Evolutionary conservation across 108 stramenopile genomes (phyloP).

Genomic region (Cyclotella sp.): DNA sequence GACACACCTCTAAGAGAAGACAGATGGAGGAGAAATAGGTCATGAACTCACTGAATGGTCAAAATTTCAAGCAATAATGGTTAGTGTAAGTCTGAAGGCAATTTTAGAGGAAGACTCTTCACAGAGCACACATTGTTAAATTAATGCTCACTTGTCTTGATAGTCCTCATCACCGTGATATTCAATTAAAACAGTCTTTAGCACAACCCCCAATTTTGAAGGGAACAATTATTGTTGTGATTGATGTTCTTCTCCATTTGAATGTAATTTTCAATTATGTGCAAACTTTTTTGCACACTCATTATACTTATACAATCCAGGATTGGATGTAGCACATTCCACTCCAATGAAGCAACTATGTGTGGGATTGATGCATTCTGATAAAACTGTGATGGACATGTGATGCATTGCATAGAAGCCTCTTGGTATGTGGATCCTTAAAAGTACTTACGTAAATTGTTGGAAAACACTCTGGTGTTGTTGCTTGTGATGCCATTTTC

Average conservation of each 20-base stretch:
- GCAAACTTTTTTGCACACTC: neutral
- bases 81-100: no score
- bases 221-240: neutral
- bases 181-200: slow-evolving; percentile 12
- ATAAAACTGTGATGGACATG: neutral
- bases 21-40: slow-evolving; percentile 21
- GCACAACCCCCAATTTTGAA: neutral
- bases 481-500: neutral
- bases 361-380: neutral
- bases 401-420: neutral
- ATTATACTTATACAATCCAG: neutral
- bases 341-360: neutral
- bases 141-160: neutral
- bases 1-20: neutral
- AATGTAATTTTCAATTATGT: neutral
- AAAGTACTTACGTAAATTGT: neutral
- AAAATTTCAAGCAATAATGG: neutral
- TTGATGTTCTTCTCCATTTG: neutral
- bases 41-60: slow-evolving; percentile 5
- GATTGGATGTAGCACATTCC: neutral
- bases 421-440: neutral
- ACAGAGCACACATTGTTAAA: no score
- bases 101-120: no score
- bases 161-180: slow-evolving; percentile 2
- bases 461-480: neutral